These are phyloP conservation scores for Fusarium scirpi DNA, from an alignment of 2,329 filamentous ascomycete species.

Conservation along the genomic window DNA sequence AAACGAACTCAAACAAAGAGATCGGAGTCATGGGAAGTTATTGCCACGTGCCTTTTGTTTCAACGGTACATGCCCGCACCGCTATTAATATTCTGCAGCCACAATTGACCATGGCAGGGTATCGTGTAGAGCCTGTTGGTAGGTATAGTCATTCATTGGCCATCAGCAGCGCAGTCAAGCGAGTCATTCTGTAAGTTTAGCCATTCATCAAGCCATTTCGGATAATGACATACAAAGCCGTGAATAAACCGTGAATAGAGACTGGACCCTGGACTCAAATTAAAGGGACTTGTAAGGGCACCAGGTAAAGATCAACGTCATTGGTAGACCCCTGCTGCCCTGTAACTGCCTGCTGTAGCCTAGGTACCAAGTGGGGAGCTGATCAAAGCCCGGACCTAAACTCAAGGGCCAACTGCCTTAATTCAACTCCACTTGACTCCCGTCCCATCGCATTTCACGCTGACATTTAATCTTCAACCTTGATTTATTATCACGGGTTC, in stretches of 20 bases:
- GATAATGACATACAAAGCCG: background rate
- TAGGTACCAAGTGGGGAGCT: conserved; percentile 20
- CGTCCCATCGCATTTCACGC: conserved; percentile 11
- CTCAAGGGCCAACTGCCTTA: conserved; percentile 3
- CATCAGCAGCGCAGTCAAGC: background rate
- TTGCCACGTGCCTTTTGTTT: conserved; percentile 11
- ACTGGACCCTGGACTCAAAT: background rate
- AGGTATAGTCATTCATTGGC: background rate
- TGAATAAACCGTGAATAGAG: background rate
- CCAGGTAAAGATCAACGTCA: conserved; percentile 24
- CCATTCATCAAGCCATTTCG: background rate
- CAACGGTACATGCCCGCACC: background rate
- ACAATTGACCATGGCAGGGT: background rate
- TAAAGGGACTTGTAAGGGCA: background rate
- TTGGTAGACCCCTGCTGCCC: conserved; percentile 10
- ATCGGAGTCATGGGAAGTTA: background rate
- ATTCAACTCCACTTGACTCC: conserved; percentile 10
- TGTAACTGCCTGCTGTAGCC: conserved; percentile 9
- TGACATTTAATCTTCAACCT: conserved; percentile 12
- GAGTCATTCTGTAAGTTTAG: background rate
- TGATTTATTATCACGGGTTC: background rate
- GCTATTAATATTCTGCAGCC: background rate
- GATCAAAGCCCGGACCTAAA: conserved; percentile 1
- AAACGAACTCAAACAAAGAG: background rate
- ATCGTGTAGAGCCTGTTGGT: background rate